These are phyloP conservation scores for Salix koriyanagi DNA, from an alignment of 345 rosid species.

Conservation along the genomic window DNA sequence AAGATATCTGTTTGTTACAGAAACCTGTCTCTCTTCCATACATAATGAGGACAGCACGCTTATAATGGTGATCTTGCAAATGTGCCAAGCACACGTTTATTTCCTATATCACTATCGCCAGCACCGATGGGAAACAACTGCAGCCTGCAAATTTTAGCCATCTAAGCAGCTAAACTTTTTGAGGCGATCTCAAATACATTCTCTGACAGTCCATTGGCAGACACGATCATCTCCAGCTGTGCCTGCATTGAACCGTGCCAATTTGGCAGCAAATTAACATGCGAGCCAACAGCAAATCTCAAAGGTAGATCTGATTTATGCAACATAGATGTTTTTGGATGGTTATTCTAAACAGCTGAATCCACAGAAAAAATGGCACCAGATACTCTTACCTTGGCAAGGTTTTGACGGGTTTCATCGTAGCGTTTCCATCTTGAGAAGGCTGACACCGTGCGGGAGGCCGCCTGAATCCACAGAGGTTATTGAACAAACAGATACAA, in stretches of 20 bases:
- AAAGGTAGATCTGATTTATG: neutral
- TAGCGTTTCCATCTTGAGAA: conserved; percentile 97
- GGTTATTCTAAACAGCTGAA: neutral
- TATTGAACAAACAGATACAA: neutral
- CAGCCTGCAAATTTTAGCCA: neutral
- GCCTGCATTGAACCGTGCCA: conserved; percentile 45
- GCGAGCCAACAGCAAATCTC: neutral
- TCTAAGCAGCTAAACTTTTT: conserved; percentile 74
- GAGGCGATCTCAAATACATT: conserved; percentile 94
- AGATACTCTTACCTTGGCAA: conserved; percentile 60
- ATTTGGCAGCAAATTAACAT: neutral
- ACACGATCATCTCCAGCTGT: conserved; percentile 89
- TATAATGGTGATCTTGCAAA: neutral
- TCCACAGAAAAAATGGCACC: neutral
- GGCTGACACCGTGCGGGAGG: conserved; percentile 91
- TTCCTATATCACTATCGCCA: neutral
- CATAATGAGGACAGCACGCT: neutral
- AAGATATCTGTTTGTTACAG: neutral
- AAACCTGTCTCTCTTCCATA: neutral
- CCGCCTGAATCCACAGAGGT: conserved; percentile 48
- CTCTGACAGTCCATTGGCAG: conserved; percentile 86
- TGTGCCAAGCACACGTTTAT: neutral
- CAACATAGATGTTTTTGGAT: neutral
- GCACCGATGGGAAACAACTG: neutral
- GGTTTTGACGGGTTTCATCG: conserved; percentile 73